phyloP scores from a whole-genome alignment of 768 basidiomycete genomes.

The Polyporus arcularius region DNA sequence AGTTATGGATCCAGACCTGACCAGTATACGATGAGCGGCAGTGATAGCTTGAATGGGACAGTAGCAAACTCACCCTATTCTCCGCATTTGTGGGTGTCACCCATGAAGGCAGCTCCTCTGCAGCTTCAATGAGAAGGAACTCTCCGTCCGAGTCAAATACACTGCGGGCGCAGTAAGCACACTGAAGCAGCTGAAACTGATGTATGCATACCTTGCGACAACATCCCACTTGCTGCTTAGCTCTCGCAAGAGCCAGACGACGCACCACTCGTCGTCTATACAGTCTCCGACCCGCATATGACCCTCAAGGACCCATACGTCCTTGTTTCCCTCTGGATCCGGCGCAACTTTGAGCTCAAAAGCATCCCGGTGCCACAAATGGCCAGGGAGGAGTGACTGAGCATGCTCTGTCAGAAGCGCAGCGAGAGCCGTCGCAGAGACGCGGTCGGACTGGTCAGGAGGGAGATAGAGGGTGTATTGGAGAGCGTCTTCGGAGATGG shows the following conservation, averaged over 20 bases:
- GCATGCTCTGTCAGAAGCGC: slow-evolving; percentile 63
- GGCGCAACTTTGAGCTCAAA: slow-evolving; percentile 74
- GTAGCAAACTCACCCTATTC: slow-evolving; percentile 76
- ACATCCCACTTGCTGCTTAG: slow-evolving; percentile 80
- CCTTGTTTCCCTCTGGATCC: slow-evolving; percentile 44
- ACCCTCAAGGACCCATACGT: slow-evolving; percentile 67
- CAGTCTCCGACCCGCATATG: slow-evolving; percentile 91
- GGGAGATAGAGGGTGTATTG: slow-evolving; percentile 74
- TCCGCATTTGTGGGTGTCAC: slow-evolving; percentile 88
- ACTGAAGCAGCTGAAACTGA: background rate
- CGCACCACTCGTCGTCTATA: slow-evolving; percentile 98
- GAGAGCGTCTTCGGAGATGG: slow-evolving; percentile 86
- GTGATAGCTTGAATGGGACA: slow-evolving; percentile 2
- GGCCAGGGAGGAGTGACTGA: slow-evolving; percentile 54
- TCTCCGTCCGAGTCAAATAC: slow-evolving; percentile 92
- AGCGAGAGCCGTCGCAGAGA: slow-evolving; percentile 64
- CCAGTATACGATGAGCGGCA: slow-evolving; percentile 11
- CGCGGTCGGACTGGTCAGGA: slow-evolving; percentile 51
- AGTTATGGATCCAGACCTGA: slow-evolving; percentile 90
- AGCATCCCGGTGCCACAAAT: slow-evolving; percentile 83
- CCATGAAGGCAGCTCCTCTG: slow-evolving; percentile 87
- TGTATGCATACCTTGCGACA: slow-evolving; percentile 64
- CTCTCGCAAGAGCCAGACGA: slow-evolving; percentile 85
- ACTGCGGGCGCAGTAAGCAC: slow-evolving; percentile 34
- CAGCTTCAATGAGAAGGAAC: slow-evolving; percentile 95